Conservation (phyloP, 2,329 filamentous ascomycete genomes). For the Fusarium sp. region DNA sequence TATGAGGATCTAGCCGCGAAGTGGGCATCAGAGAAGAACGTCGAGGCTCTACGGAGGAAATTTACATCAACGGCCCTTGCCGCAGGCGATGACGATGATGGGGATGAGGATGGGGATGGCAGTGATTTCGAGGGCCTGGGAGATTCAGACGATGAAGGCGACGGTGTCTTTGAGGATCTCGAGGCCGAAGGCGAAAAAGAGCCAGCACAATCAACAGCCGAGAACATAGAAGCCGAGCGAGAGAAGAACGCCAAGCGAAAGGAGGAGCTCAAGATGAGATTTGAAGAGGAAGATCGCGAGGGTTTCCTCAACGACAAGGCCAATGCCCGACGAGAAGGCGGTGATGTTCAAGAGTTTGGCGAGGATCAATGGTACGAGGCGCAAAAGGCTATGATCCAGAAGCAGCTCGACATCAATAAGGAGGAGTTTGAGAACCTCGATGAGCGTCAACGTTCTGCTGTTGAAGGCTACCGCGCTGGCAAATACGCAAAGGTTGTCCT, state of each 20-base stretch:
- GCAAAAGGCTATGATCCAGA: constrained; percentile 94
- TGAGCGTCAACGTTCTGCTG: constrained; percentile 81
- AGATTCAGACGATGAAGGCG: constrained; percentile 65
- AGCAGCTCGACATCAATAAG: constrained; percentile 97
- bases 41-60: constrained; percentile 78
- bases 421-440: constrained; percentile 92
- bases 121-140: constrained; percentile 68
- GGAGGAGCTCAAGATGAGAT: constrained; percentile 92
- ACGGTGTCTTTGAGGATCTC: constrained; percentile 70
- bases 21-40: constrained; percentile 84
- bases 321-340: constrained; percentile 77
- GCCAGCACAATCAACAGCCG: constrained; percentile 57
- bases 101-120: constrained; percentile 57
- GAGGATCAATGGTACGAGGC: constrained; percentile 99
- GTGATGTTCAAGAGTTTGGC: constrained; percentile 82
- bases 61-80: constrained; percentile 78
- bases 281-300: constrained; percentile 98
- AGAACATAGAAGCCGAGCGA: constrained; percentile 86
- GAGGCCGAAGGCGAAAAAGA: constrained; percentile 76
- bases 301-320: constrained; percentile 93
- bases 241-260: constrained; percentile 92
- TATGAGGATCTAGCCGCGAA: constrained; percentile 85
- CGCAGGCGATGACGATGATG: constrained; percentile 49
- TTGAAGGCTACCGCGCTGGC: constrained; percentile 92
- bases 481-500: constrained; percentile 94